Base-by-base conservation (phyloP, 208 protist genomes). In the Wallacemonas sp. region DNA sequence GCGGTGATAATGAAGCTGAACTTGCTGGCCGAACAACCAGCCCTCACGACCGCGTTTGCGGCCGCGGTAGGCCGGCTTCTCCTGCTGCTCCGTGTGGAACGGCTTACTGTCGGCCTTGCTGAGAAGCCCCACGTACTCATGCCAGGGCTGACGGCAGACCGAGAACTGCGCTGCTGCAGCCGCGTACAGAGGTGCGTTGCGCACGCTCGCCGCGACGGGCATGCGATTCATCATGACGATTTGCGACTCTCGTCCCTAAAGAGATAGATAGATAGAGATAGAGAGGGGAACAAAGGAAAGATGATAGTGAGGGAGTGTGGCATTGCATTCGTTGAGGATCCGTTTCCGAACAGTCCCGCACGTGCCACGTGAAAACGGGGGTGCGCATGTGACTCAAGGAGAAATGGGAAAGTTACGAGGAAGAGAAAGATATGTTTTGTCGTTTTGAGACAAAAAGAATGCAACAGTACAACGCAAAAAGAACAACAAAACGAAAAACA, bases 1-100 rank as follows among this genome's bases (percentile, higher is more conserved):
- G 55, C 84, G 82, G 69, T 92, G 87, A 65, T 96, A 96, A 70
- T 96, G 90, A 46, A 96, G 78, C 65, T 96, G 90, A 34, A 96
- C 90, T 54, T 93, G 85, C 72, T 96, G 87, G 11, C 81, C 79
- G 77, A 96, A 93, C 32, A 93, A 74, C 90, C 90, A 96, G 3
- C 87, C 90, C 57, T 93, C 85, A 30, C 90, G 83, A 0, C 90
- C 90, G 24, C 85, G 82, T 69, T 94, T 92, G 55, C 85, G 78
- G 0, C 90, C 90, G 17, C 90, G 74, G 68, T 93, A 96, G 29
- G 87, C 87, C 16, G 90, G 90, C 52, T 81, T 73, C 64, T 96
- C 90, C 56, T 93, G 87, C 46, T 72, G 78, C 49, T 77, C 74
- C 46, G 78, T 80, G 76, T 93, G 85, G 68, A 78, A 92, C 11